Percentiles rank a stretch among this genome's conserved stretches.
Conservation (phyloP, 768 basidiomycete species). For the Amanita polypyramis region DNA sequence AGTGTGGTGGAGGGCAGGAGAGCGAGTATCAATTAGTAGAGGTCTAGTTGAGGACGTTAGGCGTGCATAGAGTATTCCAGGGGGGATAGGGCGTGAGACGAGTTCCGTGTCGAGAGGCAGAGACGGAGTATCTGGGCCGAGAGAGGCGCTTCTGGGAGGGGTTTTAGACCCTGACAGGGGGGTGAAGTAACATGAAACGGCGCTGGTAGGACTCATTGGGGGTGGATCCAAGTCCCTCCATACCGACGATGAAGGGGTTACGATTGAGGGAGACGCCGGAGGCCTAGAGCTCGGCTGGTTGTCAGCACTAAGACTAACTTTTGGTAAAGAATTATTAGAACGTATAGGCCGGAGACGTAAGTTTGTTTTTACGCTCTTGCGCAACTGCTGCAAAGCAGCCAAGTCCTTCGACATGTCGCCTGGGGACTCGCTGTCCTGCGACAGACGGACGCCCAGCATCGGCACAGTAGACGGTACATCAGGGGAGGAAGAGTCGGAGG, state of each 20-base stretch:
- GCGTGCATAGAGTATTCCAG: conserved; percentile 17
- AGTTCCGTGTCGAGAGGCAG: conserved; percentile 16
- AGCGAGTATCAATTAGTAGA: conserved; percentile 69
- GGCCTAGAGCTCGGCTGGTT: conserved; percentile 15
- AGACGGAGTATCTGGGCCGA: conserved; percentile 28
- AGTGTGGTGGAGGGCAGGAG: conserved; percentile 51
- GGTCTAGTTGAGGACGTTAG: conserved; percentile 17
- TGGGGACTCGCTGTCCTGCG: conserved; percentile 17
- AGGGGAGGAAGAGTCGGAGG: conserved; percentile 23
- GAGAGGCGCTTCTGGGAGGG: conserved; percentile 10
- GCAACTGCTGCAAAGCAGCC: conserved; percentile 54
- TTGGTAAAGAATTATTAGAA: conserved; percentile 42
- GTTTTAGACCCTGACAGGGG: conserved; percentile 27
- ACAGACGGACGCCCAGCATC: conserved; percentile 20
- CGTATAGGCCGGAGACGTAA: conserved; percentile 70
- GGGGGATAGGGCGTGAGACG: conserved; percentile 27
- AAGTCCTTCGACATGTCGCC: conserved; percentile 65
- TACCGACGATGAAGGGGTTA: conserved; percentile 12
- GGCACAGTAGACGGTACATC: conserved; percentile 21
- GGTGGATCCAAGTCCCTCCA: conserved; percentile 19
- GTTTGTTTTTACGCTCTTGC: conserved; percentile 66
- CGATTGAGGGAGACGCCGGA: conserved; percentile 10
- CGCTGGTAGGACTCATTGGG: conserved; percentile 35
- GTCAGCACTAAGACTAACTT: conserved; percentile 24
- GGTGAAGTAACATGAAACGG: conserved; percentile 39